These are phyloP conservation scores for Cyclotella choctawhatcheeana DNA, from an alignment of 108 stramenopile species.

Conservation along the genomic window DNA sequence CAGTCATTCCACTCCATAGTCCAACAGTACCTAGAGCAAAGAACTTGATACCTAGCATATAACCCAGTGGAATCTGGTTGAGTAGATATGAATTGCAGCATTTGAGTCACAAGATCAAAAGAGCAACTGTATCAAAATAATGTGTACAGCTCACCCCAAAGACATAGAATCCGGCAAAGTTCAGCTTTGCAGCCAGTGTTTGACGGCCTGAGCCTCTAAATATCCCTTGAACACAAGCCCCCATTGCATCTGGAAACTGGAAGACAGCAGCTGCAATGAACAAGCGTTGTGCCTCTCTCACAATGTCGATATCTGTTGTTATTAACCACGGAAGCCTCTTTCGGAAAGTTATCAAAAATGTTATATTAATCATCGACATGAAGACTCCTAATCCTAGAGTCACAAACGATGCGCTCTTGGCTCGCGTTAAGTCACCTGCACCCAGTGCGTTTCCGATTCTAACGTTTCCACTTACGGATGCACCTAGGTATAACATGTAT, in stretches of 20 bases:
- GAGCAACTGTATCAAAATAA: no score
- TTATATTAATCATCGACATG: conserved; percentile 28
- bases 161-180: conserved; percentile 51
- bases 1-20: conserved; percentile 46
- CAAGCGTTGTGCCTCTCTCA: conserved; percentile 25
- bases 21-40: conserved; percentile 29
- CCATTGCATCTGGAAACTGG: conserved; percentile 52
- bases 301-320: conserved; percentile 42
- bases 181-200: conserved; percentile 36
- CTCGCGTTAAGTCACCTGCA: conserved; percentile 47
- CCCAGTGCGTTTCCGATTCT: conserved; percentile 55
- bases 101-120: no score
- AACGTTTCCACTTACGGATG: conserved; percentile 38
- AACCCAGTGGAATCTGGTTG: conserved; percentile 33
- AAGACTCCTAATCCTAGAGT: conserved; percentile 15
- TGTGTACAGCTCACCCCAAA: conserved; percentile 42
- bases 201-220: conserved; percentile 50
- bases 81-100: background rate
- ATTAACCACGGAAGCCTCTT: conserved; percentile 35
- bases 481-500: conserved; percentile 52
- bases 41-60: conserved; percentile 20
- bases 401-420: conserved; percentile 33
- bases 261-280: conserved; percentile 40
- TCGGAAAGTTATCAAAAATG: conserved; percentile 29
- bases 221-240: conserved; percentile 40